A percentile compares a stretch with the other conserved stretches of the same genome.
phyloP scores from a whole-genome alignment of 2,329 filamentous ascomycete species.

The Scedosporium dehoogii region DNA sequence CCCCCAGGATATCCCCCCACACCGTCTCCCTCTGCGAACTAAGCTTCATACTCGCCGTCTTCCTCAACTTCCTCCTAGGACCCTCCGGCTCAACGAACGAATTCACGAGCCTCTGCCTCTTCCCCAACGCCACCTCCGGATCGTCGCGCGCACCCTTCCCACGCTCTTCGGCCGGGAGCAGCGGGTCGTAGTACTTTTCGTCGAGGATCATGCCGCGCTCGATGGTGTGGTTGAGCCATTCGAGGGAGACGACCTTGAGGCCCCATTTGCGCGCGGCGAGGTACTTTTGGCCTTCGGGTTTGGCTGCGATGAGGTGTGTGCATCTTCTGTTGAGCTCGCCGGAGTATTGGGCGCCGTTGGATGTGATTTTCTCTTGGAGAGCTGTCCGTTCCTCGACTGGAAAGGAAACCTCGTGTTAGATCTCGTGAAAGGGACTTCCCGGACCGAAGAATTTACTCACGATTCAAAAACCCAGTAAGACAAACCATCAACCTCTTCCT shows the following conservation, averaged over 20 bases:
- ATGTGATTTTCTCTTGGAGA: conserved; percentile 57
- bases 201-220: conserved; percentile 85
- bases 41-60: conserved; percentile 77
- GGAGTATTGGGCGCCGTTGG: conserved; percentile 73
- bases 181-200: conserved; percentile 73
- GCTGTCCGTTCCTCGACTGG: conserved; percentile 55
- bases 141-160: conserved; percentile 59
- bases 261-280: conserved; percentile 75
- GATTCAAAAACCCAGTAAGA: conserved; percentile 47
- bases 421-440: conserved; percentile 4
- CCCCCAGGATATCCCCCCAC: conserved; percentile 75
- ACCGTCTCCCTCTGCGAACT: conserved; percentile 69
- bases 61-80: conserved; percentile 71
- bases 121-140: conserved; percentile 39
- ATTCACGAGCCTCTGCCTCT: conserved; percentile 43
- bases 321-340: conserved; percentile 79
- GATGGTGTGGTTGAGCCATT: conserved; percentile 80
- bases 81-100: conserved; percentile 35
- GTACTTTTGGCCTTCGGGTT: conserved; percentile 81
- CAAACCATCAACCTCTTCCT: conserved; percentile 39
- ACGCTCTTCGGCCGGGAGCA: conserved; percentile 57
- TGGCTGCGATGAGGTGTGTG: conserved; percentile 76
- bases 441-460: no score
- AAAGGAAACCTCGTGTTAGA: not conserved
- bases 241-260: conserved; percentile 66